Evolutionary conservation across 768 basidiomycete genomes (phyloP).

Genomic region (Naganishia antarctica): DNA sequence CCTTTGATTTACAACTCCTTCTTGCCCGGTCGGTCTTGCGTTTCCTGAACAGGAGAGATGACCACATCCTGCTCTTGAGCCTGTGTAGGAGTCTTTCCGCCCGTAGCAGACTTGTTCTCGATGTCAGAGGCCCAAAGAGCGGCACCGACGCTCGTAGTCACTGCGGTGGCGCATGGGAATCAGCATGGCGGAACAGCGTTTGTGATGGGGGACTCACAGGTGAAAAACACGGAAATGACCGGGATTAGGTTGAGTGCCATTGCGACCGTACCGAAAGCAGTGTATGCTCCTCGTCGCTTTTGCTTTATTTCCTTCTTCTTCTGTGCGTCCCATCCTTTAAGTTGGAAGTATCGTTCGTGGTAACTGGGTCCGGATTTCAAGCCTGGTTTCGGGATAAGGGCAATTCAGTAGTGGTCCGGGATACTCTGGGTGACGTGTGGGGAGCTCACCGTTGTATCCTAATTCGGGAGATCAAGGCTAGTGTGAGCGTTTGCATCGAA

Average conservation of each 20-base stretch:
- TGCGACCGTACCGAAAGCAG: constrained; percentile 62
- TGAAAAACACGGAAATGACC: constrained; percentile 59
- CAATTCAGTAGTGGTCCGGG: neutral
- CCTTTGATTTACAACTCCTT: constrained; percentile 28
- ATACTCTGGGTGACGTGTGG: neutral
- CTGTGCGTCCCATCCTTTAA: constrained; percentile 56
- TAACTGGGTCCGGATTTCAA: constrained; percentile 56
- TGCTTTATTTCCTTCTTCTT: constrained; percentile 55
- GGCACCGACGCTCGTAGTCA: constrained; percentile 65
- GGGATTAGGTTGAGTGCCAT: constrained; percentile 62
- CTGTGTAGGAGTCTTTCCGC: constrained; percentile 2
- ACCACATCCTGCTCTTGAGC: constrained; percentile 20
- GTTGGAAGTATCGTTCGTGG: constrained; percentile 66
- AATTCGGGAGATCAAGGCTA: neutral
- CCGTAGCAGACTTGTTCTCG: constrained; percentile 51
- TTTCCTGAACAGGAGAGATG: neutral
- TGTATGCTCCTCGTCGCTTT: constrained; percentile 59
- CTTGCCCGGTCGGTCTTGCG: constrained; percentile 19
- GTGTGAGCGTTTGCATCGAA: too few species aligned
- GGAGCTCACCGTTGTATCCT: constrained; percentile 36
- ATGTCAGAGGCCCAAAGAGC: constrained; percentile 67
- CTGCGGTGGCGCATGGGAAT: too few species aligned
- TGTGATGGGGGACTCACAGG: constrained; percentile 35
- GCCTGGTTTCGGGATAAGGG: constrained; percentile 24
- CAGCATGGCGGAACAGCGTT: neutral